Conservation (phyloP, 2,329 filamentous ascomycete species). For the Pezicula rhizophila region DNA sequence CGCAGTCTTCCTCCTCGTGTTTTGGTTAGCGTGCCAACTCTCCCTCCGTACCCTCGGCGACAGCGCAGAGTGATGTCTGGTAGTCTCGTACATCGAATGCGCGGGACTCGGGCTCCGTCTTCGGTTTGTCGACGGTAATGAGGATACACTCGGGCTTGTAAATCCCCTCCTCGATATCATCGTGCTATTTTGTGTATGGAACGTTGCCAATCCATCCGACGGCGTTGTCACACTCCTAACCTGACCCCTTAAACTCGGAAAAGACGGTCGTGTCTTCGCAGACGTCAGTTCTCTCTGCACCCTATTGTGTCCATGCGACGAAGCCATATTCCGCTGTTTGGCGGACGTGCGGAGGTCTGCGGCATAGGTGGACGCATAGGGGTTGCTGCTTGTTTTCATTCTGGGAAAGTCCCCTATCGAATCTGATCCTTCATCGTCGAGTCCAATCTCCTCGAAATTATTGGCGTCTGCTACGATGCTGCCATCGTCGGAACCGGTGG, state of each 20-base stretch:
- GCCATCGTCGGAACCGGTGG: constrained; percentile 66
- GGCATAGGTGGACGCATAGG: constrained; percentile 20
- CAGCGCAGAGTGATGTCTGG: constrained; percentile 14
- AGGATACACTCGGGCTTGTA: constrained; percentile 17
- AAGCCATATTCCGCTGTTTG: constrained; percentile 18
- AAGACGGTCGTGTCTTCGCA: constrained; percentile 13
- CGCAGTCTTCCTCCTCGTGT: constrained; percentile 65
- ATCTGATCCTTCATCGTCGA: constrained; percentile 54
- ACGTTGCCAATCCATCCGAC: constrained; percentile 22
- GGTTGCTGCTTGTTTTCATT: constrained; percentile 20
- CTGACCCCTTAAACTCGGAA: constrained; percentile 21
- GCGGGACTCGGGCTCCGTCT: constrained; percentile 25
- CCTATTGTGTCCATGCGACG: constrained; percentile 15
- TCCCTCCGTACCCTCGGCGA: constrained; percentile 18
- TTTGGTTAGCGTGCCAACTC: constrained; percentile 64
- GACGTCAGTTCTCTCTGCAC: constrained; percentile 25
- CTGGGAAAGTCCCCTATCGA: constrained; percentile 16
- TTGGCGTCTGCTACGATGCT: constrained; percentile 64
- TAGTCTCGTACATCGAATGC: constrained; percentile 8
- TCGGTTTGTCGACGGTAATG: constrained; percentile 18
- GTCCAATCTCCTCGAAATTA: constrained; percentile 89
- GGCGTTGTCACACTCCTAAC: constrained; percentile 15
- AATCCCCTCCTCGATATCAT: constrained; percentile 14
- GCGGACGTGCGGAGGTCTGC: constrained; percentile 18
- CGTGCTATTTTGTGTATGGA: constrained; percentile 17